Base-by-base conservation (phyloP, 108 stramenopile genomes). In the Discostella stelligeroides region DNA sequence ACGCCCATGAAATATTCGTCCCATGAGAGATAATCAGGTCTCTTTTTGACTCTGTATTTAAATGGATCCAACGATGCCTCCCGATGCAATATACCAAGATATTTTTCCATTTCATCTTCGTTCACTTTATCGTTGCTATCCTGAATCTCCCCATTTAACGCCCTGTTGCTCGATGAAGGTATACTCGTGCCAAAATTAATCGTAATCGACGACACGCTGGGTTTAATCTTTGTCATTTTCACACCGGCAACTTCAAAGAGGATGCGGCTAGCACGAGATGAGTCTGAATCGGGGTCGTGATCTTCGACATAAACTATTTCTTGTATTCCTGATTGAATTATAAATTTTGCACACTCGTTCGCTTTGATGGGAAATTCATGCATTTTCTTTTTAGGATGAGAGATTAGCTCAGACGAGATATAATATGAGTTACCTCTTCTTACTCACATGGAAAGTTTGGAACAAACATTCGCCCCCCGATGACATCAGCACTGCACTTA, bases 1-100 rank as follows among this genome's bases (percentile, higher is more conserved):
- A 99, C 82, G 18, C 91, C 84, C 94, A 97, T 98, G 70, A 98
- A 98, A 70, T 95, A 94, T 48, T 97, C 96, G 50, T 98, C 94
- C 98, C 98, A 99, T 12, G 92, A 84, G 0, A 99, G 63, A 70
- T 89, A 81, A 60, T 82, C 67, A 2, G 24, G 20, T 42, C 84
- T 63, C 72, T 68, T 73, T 43, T 65, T 79, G 13, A 80, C 79
- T 18, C 5, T 61, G 59, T 43, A 63, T 17, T 73, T 39, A 38
- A 82, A 70, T 12, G 85, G 86, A 57, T 86, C 83, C 48, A 82
- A 86, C 20, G 75, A 63, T 25, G 88, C 88, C 74, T 93, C 92
- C 21, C 78, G 56, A 10, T 53, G 45, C 20, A 82, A 38, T 23
- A 85, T 63, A 27, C 80, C 84, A 2, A 68, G 50, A 56, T 78